A percentile compares a stretch with the other conserved stretches of the same genome.
Evolutionary conservation across 2,329 filamentous ascomycete species (phyloP).

Genomic region (Penicillium sp.): DNA sequence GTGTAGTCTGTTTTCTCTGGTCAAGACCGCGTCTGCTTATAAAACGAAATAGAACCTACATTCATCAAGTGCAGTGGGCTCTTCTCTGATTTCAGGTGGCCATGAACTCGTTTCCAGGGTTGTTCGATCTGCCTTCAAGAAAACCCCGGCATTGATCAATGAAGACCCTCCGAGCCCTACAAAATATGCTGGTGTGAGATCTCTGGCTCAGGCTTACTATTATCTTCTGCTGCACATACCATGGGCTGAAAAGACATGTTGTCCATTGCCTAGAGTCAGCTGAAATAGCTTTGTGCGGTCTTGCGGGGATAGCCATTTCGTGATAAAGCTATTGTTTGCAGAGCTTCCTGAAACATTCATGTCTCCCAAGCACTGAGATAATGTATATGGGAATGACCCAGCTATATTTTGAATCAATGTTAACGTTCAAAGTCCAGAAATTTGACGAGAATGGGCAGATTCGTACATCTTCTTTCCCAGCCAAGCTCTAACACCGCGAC

Average conservation of each 20-base stretch:
- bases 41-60: conserved; percentile 8
- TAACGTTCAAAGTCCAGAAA: neutral
- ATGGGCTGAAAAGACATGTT: conserved; percentile 64
- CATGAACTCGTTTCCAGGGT: conserved; percentile 58
- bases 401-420: conserved; percentile 2
- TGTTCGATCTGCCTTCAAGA: conserved; percentile 59
- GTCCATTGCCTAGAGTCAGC: conserved; percentile 63
- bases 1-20: conserved; percentile 12
- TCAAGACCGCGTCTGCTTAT: neutral
- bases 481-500: conserved; percentile 69
- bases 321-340: neutral
- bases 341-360: conserved; percentile 12
- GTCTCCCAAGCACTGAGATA: conserved; percentile 11
- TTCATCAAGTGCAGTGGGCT: conserved; percentile 31
- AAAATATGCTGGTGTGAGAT: neutral
- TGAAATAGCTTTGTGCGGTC: conserved; percentile 66
- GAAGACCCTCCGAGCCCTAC: conserved; percentile 63
- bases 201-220: neutral
- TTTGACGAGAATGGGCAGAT: neutral
- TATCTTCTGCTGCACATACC: conserved; percentile 40
- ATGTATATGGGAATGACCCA: conserved; percentile 14
- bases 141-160: conserved; percentile 70
- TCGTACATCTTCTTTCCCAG: conserved; percentile 60
- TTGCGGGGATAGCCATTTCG: conserved; percentile 32
- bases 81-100: conserved; percentile 44